These are phyloP conservation scores for Elongisporangium prolatum DNA, from an alignment of 352 stramenopile genomes.

Conservation along the genomic window DNA sequence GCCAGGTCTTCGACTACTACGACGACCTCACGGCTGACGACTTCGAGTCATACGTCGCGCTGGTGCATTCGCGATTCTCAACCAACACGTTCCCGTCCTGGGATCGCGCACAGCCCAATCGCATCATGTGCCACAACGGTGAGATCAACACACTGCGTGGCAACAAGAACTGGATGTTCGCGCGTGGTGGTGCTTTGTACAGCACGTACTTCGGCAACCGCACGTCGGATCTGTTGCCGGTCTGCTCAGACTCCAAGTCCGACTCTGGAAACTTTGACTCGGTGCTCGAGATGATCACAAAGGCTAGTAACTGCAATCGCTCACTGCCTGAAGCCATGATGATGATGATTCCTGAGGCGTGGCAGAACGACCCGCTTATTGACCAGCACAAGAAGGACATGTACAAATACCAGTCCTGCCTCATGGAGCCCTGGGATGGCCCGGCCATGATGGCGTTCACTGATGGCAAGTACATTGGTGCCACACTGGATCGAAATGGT, in stretches of 20 bases:
- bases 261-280: conserved; percentile 97
- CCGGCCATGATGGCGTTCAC: conserved; percentile 98
- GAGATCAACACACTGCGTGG: conserved; percentile 98
- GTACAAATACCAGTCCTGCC: conserved; percentile 96
- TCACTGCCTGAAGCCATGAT: conserved; percentile 94
- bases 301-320: conserved; percentile 85
- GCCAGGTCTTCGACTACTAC: conserved; percentile 84
- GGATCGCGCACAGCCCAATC: conserved; percentile 94
- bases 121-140: conserved; percentile 98
- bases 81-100: conserved; percentile 98
- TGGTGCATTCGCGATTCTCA: conserved; percentile 97
- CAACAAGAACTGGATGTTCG: conserved; percentile 98
- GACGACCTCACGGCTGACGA: conserved; percentile 49
- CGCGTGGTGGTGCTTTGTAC: conserved; percentile 87
- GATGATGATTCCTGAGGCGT: conserved; percentile 98
- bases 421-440: conserved; percentile 98
- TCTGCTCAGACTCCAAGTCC: conserved; percentile 93
- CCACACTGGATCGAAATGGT: conserved; percentile 96
- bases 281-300: conserved; percentile 93
- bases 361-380: conserved; percentile 94
- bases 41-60: conserved; percentile 91
- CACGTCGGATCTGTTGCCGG: conserved; percentile 88
- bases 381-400: conserved; percentile 93
- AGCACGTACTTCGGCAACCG: conserved; percentile 91
- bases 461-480: conserved; percentile 93